Base-by-base conservation (phyloP, 768 basidiomycete species). In the Asterophora parasitica region DNA sequence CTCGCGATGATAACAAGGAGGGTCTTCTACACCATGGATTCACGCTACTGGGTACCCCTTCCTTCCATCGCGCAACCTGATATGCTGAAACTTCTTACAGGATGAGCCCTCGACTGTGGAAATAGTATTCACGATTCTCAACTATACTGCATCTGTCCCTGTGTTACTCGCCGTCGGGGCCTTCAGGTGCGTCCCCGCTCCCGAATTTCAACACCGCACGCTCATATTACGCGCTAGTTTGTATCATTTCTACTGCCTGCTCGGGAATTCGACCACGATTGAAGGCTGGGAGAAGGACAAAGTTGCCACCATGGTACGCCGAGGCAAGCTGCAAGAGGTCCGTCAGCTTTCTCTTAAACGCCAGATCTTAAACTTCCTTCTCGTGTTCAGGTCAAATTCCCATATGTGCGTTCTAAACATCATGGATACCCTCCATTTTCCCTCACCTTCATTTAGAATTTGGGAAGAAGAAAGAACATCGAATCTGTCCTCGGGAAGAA, bases 241-340 rank as follows among this genome's bases (percentile, higher is more conserved):
- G 16, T 98, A 93, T 60, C 96, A 98, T 55, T 81, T 94, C 53
- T 87, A 84, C 59, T 74, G 78, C 42, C 64, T 97, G 20, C 57
- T 77, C 5, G 76, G 76, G 8, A 99, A 99, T 64, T 82, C 85
- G 2, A 99, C 95, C 0, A 98, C 96, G 0, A 97, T 99, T 42
- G 96, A 99, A 68, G 83, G 88, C 0, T 95, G 91, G 90, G 96
- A 99, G 65, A 98, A 98, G 67, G 93, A 98, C 60, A 94, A 88
- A 65, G 92, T 82, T 1, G 86, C 92, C 4, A 87, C 81, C 0
- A 76, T 99, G 56, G 81, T 90, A 42, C 79, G 87, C 15, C 73
- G 85, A 48, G 95, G 94, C 4, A 90, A 88, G 64, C 85, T 97
- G 48, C 80, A 76, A 42, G 87, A 92, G 68, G 88, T 88, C 45